Conservation (phyloP, 805 yeast species). For the Candida broadrunensis region DNA sequence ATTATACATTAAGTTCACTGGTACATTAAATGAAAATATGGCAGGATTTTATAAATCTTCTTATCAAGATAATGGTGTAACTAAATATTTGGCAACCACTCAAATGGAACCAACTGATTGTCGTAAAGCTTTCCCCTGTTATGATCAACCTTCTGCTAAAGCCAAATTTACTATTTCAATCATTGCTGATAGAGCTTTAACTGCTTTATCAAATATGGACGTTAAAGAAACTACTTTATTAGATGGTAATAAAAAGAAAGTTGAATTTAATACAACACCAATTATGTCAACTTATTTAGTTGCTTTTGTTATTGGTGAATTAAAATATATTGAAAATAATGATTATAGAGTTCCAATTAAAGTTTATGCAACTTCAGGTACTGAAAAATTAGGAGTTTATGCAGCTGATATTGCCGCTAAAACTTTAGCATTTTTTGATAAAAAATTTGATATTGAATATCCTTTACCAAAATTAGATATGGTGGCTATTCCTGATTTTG, state of each 20-base stretch:
- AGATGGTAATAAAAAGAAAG: slow-evolving; percentile 48
- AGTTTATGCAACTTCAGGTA: slow-evolving; percentile 78
- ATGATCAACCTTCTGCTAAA: slow-evolving; percentile 80
- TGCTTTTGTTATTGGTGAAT: slow-evolving; percentile 80
- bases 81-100: slow-evolving; percentile 74
- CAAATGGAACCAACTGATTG: slow-evolving; percentile 89
- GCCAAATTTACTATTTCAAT: slow-evolving; percentile 67
- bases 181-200: slow-evolving; percentile 52
- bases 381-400: slow-evolving; percentile 65
- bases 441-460: slow-evolving; percentile 70
- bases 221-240: slow-evolving; percentile 44
- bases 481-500: slow-evolving; percentile 79
- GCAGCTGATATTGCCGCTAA: slow-evolving; percentile 75
- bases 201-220: slow-evolving; percentile 71
- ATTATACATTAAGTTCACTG: slow-evolving; percentile 53
- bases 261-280: slow-evolving; percentile 72
- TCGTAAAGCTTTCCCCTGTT: slow-evolving; percentile 83
- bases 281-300: slow-evolving; percentile 82
- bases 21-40: slow-evolving; percentile 72
- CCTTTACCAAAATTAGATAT: slow-evolving; percentile 80
- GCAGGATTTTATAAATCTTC: slow-evolving; percentile 78
- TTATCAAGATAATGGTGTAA: slow-evolving; percentile 59
- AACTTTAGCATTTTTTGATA: slow-evolving; percentile 70
- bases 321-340: slow-evolving; percentile 65
- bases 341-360: slow-evolving; percentile 72